phyloP scores from a whole-genome alignment of 2,329 filamentous ascomycete species.

The Penicillium brevicompactum region DNA sequence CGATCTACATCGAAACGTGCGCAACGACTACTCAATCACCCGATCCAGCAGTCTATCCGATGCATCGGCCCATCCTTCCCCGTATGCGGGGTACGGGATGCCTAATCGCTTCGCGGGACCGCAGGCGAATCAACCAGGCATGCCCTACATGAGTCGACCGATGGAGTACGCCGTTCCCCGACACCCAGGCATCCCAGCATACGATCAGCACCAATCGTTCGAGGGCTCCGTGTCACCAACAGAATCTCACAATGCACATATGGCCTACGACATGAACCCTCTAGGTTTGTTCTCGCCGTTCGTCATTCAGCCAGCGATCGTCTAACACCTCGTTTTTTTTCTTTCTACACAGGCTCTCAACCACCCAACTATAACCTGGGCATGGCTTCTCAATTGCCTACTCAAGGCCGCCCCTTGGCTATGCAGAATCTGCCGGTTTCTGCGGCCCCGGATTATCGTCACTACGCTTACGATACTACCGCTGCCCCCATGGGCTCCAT shows the following conservation, averaged over 20 bases:
- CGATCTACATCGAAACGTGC: slow-evolving; percentile 32
- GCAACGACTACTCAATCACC: slow-evolving; percentile 31
- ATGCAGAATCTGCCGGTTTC: slow-evolving; percentile 37
- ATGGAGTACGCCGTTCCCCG: slow-evolving; percentile 33
- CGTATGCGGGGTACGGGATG: slow-evolving; percentile 28
- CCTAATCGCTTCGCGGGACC: slow-evolving; percentile 28
- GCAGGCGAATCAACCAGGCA: slow-evolving; percentile 26
- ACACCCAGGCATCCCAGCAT: slow-evolving; percentile 29
- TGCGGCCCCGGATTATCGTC: slow-evolving; percentile 37
- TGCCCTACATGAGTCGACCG: slow-evolving; percentile 32
- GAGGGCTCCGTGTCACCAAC: slow-evolving; percentile 40
- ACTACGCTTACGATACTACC: slow-evolving; percentile 32
- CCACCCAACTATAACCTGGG: slow-evolving; percentile 32
- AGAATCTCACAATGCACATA: slow-evolving; percentile 27
- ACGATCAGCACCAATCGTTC: slow-evolving; percentile 32
- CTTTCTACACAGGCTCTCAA: slow-evolving; percentile 27
- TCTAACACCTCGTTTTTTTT: slow-evolving; percentile 11
- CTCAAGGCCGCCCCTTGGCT: slow-evolving; percentile 30
- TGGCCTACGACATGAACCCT: slow-evolving; percentile 31
- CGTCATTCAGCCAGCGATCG: background rate
- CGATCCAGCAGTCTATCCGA: slow-evolving; percentile 42
- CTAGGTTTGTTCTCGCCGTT: slow-evolving; percentile 25
- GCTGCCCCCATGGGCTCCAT: slow-evolving; percentile 32
- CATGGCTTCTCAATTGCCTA: slow-evolving; percentile 29
- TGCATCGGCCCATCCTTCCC: slow-evolving; percentile 29